Evolutionary conservation across 805 yeast genomes (phyloP), one percentile per base, ranked within the genome.

Genomic region (Saccharomycopsis capsularis): DNA sequence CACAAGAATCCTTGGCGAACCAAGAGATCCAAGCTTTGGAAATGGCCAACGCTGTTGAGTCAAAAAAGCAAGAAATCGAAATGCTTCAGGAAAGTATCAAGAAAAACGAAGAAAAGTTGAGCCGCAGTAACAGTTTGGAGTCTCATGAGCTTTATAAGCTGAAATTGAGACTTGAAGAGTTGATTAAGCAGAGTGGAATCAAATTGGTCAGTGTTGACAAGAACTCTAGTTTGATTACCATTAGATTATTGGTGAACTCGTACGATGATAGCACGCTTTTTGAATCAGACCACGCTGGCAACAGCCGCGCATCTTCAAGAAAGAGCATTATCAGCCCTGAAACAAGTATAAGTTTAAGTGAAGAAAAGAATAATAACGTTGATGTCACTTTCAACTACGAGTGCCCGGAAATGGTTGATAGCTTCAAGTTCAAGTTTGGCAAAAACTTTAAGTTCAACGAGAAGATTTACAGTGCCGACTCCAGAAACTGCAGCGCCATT

Each of bases 221-320:
- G 0, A 57, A 61, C 2, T 60, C 81, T 11, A 68, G 71, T 42
- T 58, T 57, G 1, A 52, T 57, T 2, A 60, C 72, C 30, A 34
- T 67, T 7, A 39, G 51, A 3, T 42, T 75, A 3, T 65, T 71
- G 3, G 65, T 71, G 2, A 49, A 35, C n/a, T 19, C 13, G 3
- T 23, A 16, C 3, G 56, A 45, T 21, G 25, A 16, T 9, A 13
- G n/a, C 19, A n/a, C 25, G 19, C 18, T 34, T 9, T 16, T 34
- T 9, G 32, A 13, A 27, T 13, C 32, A 7, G 38, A 9, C 13
- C 19, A 11, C 5, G n/a, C 18, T 13, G 19, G 19, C n/a, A 34
- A 25, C 15, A 41, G n/a, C 13, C 21, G 13, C 1, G 16, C 21
- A 4, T 44, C 22, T 36, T 7, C 13, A 21, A 9, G 40, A 7